These are phyloP conservation scores for Limonium bicolor DNA, from an alignment of 148 eudicot genomes.

Conservation along the genomic window DNA sequence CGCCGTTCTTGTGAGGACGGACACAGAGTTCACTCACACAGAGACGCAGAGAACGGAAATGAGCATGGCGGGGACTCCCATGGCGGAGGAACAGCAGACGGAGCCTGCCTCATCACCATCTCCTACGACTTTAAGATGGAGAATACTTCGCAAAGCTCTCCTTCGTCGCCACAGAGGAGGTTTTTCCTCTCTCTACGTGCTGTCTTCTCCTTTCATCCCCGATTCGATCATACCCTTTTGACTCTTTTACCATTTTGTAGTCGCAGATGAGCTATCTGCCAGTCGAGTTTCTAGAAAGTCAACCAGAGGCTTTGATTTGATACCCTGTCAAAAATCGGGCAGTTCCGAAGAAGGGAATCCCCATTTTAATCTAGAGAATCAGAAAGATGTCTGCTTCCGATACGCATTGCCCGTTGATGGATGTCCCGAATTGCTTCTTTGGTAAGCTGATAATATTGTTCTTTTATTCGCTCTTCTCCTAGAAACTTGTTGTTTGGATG, in stretches of 20 bases:
- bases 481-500: too few relatives aligned
- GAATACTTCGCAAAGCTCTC: constrained; percentile 53
- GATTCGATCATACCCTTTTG: neutral
- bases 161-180: constrained; percentile 14
- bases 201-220: neutral
- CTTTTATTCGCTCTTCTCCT: too few relatives aligned
- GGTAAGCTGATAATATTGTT: too few relatives aligned
- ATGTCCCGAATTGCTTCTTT: too few relatives aligned
- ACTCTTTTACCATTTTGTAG: neutral
- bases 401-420: constrained; percentile 27
- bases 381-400: constrained; percentile 26
- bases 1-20: too few relatives aligned
- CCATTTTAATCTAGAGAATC: constrained; percentile 8
- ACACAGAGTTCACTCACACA: too few relatives aligned
- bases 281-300: constrained; percentile 43
- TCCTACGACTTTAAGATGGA: constrained; percentile 52
- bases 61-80: too few relatives aligned
- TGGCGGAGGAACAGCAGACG: constrained; percentile 3
- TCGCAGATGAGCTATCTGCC: constrained; percentile 29
- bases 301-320: constrained; percentile 46
- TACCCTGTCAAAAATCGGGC: constrained; percentile 27
- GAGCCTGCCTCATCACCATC: neutral
- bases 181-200: constrained; percentile 2
- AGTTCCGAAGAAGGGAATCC: constrained; percentile 8
- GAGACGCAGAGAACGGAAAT: neutral